Evolutionary conservation across 1,139 yeast species (phyloP), one percentile per base, ranked within the genome.

Genomic region (Zygosaccharomyces pseudobailii): DNA sequence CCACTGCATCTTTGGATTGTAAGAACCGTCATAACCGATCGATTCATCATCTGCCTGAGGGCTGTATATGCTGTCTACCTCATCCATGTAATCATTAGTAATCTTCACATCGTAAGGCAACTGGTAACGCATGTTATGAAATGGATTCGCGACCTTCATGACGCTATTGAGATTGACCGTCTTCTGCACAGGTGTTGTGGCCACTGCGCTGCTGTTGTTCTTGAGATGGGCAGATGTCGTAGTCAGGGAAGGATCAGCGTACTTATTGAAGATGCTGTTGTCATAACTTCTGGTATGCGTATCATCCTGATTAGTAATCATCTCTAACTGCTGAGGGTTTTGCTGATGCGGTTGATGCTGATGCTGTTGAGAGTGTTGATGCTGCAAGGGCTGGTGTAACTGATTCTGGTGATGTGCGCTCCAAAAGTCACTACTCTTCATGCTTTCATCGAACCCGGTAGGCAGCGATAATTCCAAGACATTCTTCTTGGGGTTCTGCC

Each of bases 1-100:
- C 62, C 58, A 74, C 58, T 40, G 71, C 74, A 40, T 55, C 59
- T 47, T 65, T 58, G 46, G 69, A 68, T 33, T 77, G 66, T 54
- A 67, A 66, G 56, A 69, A 9, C 54, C 52, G 25, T 57, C 59
- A 45, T 50, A 49, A 22, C 53, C 48, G 7, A 45, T 25, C 19
- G 38, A 35, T 25, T 54, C 53, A 4, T 54, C 55, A 25, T 51
- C 52, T 5, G 44, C 45, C 20, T 52, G 50, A 17, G 47, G 43
- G 13, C 46, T 44, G 44, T 49, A 54, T 7, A 49, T 28, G 25
- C 37, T 47, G 5, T 50, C 50, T 19, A 42, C 45, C 20, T 45
- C 43, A 33, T 49, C 48, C 20, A 40, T 22, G 9, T 40, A 34
- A 20, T 53, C 52, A 25, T 47, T 44, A 6, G 50, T 48, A 22